Conservation (phyloP, 805 yeast genomes). For the Wickerhamomyces strasburgensis region DNA sequence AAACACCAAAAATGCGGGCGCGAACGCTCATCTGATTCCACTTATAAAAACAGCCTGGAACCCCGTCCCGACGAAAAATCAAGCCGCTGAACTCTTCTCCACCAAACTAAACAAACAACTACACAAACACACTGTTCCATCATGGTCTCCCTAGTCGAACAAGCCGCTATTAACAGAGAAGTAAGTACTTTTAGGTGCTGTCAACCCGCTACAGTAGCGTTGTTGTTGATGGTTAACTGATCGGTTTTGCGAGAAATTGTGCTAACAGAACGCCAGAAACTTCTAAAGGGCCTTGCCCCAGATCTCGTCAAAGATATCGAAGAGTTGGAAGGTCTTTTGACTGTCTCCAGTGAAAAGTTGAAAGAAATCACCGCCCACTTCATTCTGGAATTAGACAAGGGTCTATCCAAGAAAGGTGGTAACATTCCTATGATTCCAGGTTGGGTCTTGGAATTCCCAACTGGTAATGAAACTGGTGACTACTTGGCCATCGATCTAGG, state of each 20-base stretch:
- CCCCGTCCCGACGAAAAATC: neutral
- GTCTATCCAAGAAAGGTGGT: conserved; percentile 70
- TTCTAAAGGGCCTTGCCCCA: conserved; percentile 50
- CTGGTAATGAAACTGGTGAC: conserved; percentile 87
- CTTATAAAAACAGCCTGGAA: neutral
- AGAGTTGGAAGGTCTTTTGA: conserved; percentile 55
- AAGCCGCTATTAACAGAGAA: conserved; percentile 13
- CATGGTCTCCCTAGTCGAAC: neutral
- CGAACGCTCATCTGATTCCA: neutral
- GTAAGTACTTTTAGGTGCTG: conserved; percentile 9
- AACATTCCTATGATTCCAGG: conserved; percentile 96
- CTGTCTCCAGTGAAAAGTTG: conserved; percentile 57
- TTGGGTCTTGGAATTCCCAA: conserved; percentile 93
- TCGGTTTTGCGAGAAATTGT: neutral
- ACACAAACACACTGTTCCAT: too few relatives aligned
- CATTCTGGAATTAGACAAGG: conserved; percentile 73
- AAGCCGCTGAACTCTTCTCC: neutral
- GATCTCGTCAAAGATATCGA: conserved; percentile 54
- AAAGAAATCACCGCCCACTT: conserved; percentile 69
- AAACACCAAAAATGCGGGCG: neutral
- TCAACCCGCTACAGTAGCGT: neutral
- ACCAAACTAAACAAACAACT: neutral
- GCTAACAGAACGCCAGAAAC: conserved; percentile 6
- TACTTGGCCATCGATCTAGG: conserved; percentile 94
- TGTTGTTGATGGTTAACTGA: neutral